A percentile compares a stretch with the other conserved stretches of the same genome.
phyloP scores from a whole-genome alignment of 1,284 basidiomycete genomes.

The Ceratobasidium sp. region DNA sequence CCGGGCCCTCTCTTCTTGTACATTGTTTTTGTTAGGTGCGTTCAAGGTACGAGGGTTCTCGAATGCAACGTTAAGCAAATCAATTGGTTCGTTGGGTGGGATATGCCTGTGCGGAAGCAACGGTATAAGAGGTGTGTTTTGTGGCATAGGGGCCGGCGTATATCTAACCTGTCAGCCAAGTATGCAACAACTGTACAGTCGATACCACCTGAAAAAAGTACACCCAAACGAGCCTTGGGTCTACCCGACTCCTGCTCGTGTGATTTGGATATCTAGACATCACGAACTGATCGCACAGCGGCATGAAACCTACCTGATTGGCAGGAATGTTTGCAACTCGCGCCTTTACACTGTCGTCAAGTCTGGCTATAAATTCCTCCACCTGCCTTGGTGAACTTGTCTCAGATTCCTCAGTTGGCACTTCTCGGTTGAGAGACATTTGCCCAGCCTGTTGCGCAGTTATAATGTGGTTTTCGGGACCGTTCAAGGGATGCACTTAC shows the following conservation, averaged over 20 bases:
- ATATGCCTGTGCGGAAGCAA: conserved; percentile 61
- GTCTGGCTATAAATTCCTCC: conserved; percentile 48
- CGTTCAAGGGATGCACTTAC: not conserved
- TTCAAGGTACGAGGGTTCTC: conserved; percentile 84
- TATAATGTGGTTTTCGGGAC: conserved; percentile 55
- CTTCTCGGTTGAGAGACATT: conserved; percentile 32
- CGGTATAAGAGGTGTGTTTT: not conserved
- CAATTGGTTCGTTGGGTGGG: conserved; percentile 80
- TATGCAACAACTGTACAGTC: conserved; percentile 88
- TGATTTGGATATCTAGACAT: no score
- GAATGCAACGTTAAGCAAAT: conserved; percentile 95
- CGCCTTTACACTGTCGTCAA: conserved; percentile 52
- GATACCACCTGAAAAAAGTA: conserved; percentile 96
- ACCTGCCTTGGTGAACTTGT: conserved; percentile 31
- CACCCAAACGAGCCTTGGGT: conserved; percentile 62
- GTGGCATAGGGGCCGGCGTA: not conserved
- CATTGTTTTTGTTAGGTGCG: conserved; percentile 51
- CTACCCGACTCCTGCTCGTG: not conserved
- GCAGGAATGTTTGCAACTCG: conserved; percentile 56
- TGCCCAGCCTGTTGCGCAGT: conserved; percentile 13
- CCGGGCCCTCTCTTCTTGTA: conserved; percentile 29
- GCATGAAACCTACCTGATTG: conserved; percentile 14
- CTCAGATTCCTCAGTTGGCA: conserved; percentile 13
- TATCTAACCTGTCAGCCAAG: conserved; percentile 71
- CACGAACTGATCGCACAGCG: no score